Conservation (phyloP, 108 stramenopile genomes). For the Aureococcus anophagefferens region DNA sequence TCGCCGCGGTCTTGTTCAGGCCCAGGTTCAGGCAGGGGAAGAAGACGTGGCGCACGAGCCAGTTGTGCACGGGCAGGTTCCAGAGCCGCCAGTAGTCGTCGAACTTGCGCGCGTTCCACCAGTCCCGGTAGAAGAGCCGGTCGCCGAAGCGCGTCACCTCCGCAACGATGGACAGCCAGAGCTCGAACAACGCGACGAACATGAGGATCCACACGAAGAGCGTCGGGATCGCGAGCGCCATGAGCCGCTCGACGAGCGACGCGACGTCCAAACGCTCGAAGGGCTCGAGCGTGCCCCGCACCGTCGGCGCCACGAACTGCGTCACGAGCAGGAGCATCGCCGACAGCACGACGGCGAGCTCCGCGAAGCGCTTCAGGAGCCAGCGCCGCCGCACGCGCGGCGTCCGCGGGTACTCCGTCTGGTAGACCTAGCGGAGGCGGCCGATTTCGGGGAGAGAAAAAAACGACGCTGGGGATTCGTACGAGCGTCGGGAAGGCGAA, state of each 20-base stretch:
- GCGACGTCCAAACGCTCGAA: neutral
- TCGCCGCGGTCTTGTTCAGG: conserved; percentile 53
- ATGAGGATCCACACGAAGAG: conserved; percentile 81
- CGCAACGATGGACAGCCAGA: conserved; percentile 74
- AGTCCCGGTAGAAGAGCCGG: conserved; percentile 54
- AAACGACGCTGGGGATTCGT: too few relatives aligned
- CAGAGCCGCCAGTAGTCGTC: conserved; percentile 40
- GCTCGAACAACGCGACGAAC: conserved; percentile 82
- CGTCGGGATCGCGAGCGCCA: conserved; percentile 62
- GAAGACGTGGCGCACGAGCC: conserved; percentile 74
- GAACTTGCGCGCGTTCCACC: conserved; percentile 42
- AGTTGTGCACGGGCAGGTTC: conserved; percentile 44
- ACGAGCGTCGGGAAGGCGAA: neutral
- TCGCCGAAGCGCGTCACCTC: conserved; percentile 85
- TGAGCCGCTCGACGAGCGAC: conserved; percentile 16
- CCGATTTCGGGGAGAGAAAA: too few relatives aligned
- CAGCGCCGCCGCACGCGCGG: neutral
- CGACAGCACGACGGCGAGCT: neutral
- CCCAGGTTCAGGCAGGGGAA: conserved; percentile 68
- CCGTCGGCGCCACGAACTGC: neutral
- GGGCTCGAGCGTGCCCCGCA: neutral
- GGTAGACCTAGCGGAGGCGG: too few relatives aligned
- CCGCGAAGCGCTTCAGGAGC: neutral
- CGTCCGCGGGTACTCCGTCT: neutral
- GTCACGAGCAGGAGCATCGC: neutral